These are phyloP conservation scores for Ustilago xerochloae DNA, from an alignment of 1,284 basidiomycete species.

Conservation along the genomic window DNA sequence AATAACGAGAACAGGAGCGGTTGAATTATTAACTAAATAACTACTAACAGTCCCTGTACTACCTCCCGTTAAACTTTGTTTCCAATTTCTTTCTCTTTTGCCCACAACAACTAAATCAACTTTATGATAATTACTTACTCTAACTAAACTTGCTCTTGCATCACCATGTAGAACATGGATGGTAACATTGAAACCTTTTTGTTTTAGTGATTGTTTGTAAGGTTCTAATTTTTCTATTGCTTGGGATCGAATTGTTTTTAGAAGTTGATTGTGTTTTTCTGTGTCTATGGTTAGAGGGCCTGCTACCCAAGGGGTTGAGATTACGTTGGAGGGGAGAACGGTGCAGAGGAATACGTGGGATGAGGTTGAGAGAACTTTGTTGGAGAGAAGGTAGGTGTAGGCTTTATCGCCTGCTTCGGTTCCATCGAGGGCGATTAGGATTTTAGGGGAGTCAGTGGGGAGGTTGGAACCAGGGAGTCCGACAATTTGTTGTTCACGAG, in stretches of 20 bases:
- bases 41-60: conserved; percentile 54
- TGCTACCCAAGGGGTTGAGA: conserved; percentile 62
- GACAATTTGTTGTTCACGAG: conserved; percentile 64
- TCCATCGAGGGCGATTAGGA: conserved; percentile 63
- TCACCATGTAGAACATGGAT: conserved; percentile 65
- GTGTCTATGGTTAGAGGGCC: conserved; percentile 64
- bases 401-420: conserved; percentile 65
- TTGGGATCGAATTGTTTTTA: conserved; percentile 58
- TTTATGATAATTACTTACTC: conserved; percentile 59
- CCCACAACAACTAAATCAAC: conserved; percentile 56
- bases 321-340: conserved; percentile 62
- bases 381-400: conserved; percentile 58
- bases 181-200: conserved; percentile 59
- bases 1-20: conserved; percentile 63
- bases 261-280: conserved; percentile 62
- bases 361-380: conserved; percentile 46
- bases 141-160: conserved; percentile 52
- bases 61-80: conserved; percentile 47
- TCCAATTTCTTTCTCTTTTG: conserved; percentile 56
- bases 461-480: conserved; percentile 51
- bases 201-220: conserved; percentile 59
- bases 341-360: conserved; percentile 64
- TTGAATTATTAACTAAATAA: conserved; percentile 61
- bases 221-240: conserved; percentile 62
- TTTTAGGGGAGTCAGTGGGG: conserved; percentile 44